Conservation (phyloP, 2,329 filamentous ascomycete genomes). For the Geosmithia flava region DNA sequence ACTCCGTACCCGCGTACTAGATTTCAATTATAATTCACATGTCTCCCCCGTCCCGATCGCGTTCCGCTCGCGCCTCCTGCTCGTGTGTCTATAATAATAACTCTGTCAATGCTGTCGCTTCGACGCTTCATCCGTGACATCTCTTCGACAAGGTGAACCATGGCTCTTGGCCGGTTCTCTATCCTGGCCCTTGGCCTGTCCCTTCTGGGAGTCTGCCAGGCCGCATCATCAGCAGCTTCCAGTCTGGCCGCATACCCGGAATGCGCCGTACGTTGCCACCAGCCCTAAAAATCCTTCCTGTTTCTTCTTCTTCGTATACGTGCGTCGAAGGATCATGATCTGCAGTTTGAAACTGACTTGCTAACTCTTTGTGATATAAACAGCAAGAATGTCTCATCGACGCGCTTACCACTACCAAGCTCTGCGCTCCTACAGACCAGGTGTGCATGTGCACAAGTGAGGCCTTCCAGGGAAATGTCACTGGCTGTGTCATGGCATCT, state of each 20-base stretch:
- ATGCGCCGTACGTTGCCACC: neutral
- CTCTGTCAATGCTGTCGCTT: neutral
- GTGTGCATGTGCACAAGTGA: constrained; percentile 1
- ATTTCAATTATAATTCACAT: neutral
- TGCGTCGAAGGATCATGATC: no score
- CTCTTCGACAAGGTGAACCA: neutral
- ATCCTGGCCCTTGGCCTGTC: neutral
- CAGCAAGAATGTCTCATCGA: neutral
- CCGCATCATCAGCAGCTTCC: neutral
- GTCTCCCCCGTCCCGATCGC: neutral
- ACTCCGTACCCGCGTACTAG: no score
- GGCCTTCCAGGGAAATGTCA: neutral
- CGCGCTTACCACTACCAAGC: neutral
- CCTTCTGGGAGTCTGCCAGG: neutral
- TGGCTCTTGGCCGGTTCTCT: neutral
- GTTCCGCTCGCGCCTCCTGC: no score
- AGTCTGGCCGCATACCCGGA: neutral
- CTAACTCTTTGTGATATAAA: no score
- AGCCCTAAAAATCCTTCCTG: neutral
- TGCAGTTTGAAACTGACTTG: no score
- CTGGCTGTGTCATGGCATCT: neutral
- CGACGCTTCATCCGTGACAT: neutral
- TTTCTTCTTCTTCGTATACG: neutral
- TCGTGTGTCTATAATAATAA: no score
- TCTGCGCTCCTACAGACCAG: constrained; percentile 1